A percentile compares a stretch with the other conserved stretches of the same genome.
These are phyloP conservation scores for Pichia pseudocactophila DNA, from an alignment of 805 yeast species.

Conservation along the genomic window DNA sequence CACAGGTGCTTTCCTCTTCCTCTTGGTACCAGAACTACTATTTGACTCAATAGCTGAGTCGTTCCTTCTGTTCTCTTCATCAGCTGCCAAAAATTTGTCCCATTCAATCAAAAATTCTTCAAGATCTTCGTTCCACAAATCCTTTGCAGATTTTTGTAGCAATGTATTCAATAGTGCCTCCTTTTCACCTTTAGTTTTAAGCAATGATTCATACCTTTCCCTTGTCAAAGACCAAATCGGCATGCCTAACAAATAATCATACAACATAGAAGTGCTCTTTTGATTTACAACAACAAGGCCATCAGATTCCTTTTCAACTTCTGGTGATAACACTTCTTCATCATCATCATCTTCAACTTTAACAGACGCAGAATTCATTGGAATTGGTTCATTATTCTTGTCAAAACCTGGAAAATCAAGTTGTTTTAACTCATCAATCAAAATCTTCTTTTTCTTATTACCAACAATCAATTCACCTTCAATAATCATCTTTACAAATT, in stretches of 20 bases:
- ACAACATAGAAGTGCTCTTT: constrained; percentile 51
- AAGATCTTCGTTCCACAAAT: constrained; percentile 79
- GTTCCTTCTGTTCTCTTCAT: constrained; percentile 45
- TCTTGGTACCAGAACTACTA: constrained; percentile 29
- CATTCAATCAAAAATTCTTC: constrained; percentile 63
- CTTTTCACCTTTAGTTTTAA: constrained; percentile 62
- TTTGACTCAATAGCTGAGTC: constrained; percentile 39
- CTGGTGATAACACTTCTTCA: constrained; percentile 22
- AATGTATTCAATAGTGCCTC: constrained; percentile 62
- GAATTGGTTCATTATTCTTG: constrained; percentile 57
- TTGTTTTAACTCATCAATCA: constrained; percentile 54
- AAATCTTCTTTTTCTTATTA: constrained; percentile 59
- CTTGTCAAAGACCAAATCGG: constrained; percentile 86
- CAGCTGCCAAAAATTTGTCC: constrained; percentile 58
- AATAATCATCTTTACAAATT: constrained; percentile 85
- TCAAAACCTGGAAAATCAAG: constrained; percentile 71
- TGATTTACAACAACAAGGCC: constrained; percentile 28
- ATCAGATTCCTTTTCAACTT: constrained; percentile 7
- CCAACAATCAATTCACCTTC: constrained; percentile 61
- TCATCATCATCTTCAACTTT: constrained; percentile 30
- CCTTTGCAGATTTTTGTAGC: constrained; percentile 67
- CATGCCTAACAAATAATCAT: constrained; percentile 87
- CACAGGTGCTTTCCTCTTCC: constrained; percentile 20
- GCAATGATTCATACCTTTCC: constrained; percentile 76
- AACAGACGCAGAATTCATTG: constrained; percentile 28